Base-by-base conservation (phyloP, 164 flowering plant genomes). In the Chloranthus sessilifolius region DNA sequence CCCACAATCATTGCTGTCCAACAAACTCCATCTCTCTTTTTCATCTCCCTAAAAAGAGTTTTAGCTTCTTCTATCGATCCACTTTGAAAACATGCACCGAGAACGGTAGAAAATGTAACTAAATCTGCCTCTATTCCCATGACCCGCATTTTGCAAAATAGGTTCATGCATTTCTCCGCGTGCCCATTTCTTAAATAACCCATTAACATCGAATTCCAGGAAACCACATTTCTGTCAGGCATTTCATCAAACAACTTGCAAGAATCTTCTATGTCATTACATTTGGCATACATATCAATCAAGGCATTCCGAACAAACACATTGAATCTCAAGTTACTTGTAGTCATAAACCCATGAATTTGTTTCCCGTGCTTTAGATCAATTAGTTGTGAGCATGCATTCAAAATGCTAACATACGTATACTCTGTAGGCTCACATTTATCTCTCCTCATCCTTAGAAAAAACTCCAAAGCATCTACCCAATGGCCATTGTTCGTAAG, bases 1-100 rank as follows among this genome's bases (percentile, higher is more conserved):
- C 88, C 88, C 15, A 49, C 79, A 2, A 75, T 73, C 82, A 80
- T 68, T 7, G 76, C 66, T 2, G 79, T 78, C 83, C 83, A 80
- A 57, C 71, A 74, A 46, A 78, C 62, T 36, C 44, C 52, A 16
- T 78, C 79, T 51, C 56, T 80, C 43, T 57, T 68, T 27, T 56
- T 63, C 22, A 75, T 65, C 53, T 42, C 61, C 21, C 20, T 15
- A 44, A 78, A 80, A 19, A 60, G 5, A 46, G 49, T 58, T 0
- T 38, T 34, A 8, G 83, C 86, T 33, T 74, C 76, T 14, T 61
- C 72, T 25, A 75, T 14, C 29, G 40, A 14, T 44, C 81, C 74
- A 42, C 25, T 34, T 28, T 61, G 65, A 46, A 69, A 44, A 39
- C 56, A 61, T n/a, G 81, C 86, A 27, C 64, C 58, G 10, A 80